These are phyloP conservation scores for Picochlorum costavermella DNA, from an alignment of 139 green algal species.

Conservation along the genomic window DNA sequence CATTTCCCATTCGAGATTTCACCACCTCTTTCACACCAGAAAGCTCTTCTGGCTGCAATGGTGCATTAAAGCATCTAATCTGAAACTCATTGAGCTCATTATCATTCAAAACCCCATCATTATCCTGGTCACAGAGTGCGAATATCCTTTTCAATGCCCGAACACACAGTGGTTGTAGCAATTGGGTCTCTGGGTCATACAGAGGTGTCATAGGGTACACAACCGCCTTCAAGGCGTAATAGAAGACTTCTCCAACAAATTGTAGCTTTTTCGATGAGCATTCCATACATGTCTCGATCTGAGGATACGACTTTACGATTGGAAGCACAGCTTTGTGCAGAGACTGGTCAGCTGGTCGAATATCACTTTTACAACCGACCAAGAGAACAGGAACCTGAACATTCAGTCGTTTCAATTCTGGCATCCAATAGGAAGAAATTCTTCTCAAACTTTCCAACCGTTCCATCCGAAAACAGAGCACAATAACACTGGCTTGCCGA, in stretches of 20 bases:
- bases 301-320: slow-evolving; percentile 49
- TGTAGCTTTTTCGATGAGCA: slow-evolving; percentile 65
- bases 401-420: slow-evolving; percentile 45
- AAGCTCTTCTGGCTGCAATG: slow-evolving; percentile 72
- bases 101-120: slow-evolving; percentile 65
- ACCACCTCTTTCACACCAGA: slow-evolving; percentile 81
- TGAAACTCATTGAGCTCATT: slow-evolving; percentile 83
- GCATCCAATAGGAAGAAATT: slow-evolving; percentile 59
- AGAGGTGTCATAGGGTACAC: slow-evolving; percentile 80
- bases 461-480: slow-evolving; percentile 60
- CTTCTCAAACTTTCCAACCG: slow-evolving; percentile 40
- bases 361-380: slow-evolving; percentile 62
- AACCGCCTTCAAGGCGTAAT: slow-evolving; percentile 73
- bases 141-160: slow-evolving; percentile 81
- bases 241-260: slow-evolving; percentile 57
- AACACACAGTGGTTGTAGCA: slow-evolving; percentile 54
- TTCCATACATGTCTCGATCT: slow-evolving; percentile 83
- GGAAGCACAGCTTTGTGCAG: slow-evolving; percentile 45
- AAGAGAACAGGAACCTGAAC: slow-evolving; percentile 54
- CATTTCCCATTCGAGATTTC: slow-evolving; percentile 43
- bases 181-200: slow-evolving; percentile 51
- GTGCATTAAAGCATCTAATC: slow-evolving; percentile 59
- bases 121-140: slow-evolving; percentile 69
- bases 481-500: slow-evolving; percentile 56
- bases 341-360: slow-evolving; percentile 43